Conservation (phyloP, 768 basidiomycete genomes). For the Pleurotus platypus region DNA sequence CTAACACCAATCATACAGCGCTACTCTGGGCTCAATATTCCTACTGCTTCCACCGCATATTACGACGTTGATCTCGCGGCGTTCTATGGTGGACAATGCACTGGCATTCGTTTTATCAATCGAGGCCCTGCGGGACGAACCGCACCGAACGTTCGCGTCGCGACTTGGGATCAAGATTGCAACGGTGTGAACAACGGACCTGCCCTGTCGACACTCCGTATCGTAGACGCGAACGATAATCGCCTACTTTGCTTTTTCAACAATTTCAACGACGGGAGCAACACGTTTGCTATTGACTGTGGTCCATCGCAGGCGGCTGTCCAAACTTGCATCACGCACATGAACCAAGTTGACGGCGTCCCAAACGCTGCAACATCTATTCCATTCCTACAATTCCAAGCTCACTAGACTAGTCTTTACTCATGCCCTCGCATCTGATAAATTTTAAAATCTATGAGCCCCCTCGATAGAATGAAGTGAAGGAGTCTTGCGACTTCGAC, state of each 20-base stretch:
- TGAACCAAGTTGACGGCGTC: background rate
- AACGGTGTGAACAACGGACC: background rate
- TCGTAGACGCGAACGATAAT: background rate
- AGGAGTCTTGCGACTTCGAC: too few relatives aligned
- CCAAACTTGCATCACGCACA: background rate
- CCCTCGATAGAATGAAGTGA: too few relatives aligned
- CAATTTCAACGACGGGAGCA: background rate
- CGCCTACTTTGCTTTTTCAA: background rate
- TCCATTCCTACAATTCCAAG: background rate
- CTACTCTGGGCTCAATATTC: background rate
- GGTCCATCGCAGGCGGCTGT: background rate
- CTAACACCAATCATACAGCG: background rate
- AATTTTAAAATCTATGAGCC: too few relatives aligned
- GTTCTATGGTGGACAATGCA: background rate
- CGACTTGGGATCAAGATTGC: slow-evolving; percentile 1
- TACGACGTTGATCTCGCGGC: background rate
- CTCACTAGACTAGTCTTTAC: too few relatives aligned
- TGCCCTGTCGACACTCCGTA: background rate
- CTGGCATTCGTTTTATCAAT: background rate
- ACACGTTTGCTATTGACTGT: background rate
- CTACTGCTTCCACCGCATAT: background rate
- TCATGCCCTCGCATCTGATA: too few relatives aligned
- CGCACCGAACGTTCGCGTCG: background rate
- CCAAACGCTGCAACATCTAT: background rate
- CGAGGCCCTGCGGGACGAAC: background rate